Evolutionary conservation across 1,284 basidiomycete genomes (phyloP), one percentile per base, ranked within the genome.

Genomic region (Pyrrhoderma noxium): DNA sequence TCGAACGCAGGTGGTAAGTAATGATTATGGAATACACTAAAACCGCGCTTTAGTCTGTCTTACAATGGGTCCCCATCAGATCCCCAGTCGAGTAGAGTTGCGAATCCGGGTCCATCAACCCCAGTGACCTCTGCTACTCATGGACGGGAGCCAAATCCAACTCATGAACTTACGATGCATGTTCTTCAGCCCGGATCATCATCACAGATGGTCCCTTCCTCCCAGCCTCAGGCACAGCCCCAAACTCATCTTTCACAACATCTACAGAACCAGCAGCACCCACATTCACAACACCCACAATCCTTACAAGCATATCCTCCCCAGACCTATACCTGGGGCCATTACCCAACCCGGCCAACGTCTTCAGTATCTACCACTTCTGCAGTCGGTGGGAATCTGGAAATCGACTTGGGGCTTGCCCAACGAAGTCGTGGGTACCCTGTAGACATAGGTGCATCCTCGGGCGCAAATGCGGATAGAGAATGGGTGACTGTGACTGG

Each of bases 361-460:
- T 53, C 52, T 34, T 48, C 46, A 19, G 46, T 48, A n/a, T 48
- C 46, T 19, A 47, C 31, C 39, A 42, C 51, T 8, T 43, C 46
- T 25, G 46, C 36, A 1, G 39, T 31, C 13, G 52, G 52, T 16
- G 35, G 46, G 21, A 31, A 31, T 31, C 41, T 53, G 9, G 41
- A 36, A 35, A 34, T 48, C 16, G 52, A 37, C 13, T 22, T 42
- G 9, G 11, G 36, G 40, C 18, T 18, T 31, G 41, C 11, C 27
- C 38, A 37, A 36, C 27, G 27, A 11, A 31, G 11, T 11, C 27
- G 27, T 3, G 39, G 7, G 7, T 18, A 41, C 14, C 39, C 39
- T 9, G 16, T 41, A 41, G 16, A 18, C 8, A 2, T 31, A 25
- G 23, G 16, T 16, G 8, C 31, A 7, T 23, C 3, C 21, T 3